Conservation (phyloP, 139 green algal species). For the Chlorella sp. region DNA sequence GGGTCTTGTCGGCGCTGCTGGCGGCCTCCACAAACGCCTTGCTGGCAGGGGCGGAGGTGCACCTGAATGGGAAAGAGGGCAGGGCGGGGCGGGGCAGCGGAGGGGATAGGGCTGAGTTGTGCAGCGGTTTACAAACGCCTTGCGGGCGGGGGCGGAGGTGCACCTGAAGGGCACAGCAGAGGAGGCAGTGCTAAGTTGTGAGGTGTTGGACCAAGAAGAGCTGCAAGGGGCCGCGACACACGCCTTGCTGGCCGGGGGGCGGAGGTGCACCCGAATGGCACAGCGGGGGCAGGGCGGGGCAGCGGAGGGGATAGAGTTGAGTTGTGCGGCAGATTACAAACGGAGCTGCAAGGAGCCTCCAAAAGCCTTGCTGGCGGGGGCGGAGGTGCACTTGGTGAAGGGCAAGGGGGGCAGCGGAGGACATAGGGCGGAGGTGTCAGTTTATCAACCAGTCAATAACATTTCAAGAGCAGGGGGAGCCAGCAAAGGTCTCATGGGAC, state of each 20-base stretch:
- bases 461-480: too few relatives aligned
- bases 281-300: background rate
- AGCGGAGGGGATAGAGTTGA: background rate
- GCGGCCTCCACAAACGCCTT: constrained; percentile 29
- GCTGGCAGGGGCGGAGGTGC: constrained; percentile 27
- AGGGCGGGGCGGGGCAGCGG: background rate
- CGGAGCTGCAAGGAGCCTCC: background rate
- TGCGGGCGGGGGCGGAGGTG: background rate
- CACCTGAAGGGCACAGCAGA: too few relatives aligned
- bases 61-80: background rate
- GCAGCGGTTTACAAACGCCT: background rate
- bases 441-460: too few relatives aligned
- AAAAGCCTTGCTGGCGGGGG: constrained; percentile 5
- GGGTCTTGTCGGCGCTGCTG: constrained; percentile 16
- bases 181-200: too few relatives aligned
- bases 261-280: constrained; percentile 24
- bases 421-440: too few relatives aligned
- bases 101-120: background rate
- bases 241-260: background rate
- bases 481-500: background rate
- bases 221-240: constrained; percentile 22
- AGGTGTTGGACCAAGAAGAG: too few relatives aligned
- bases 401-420: too few relatives aligned
- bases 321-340: background rate
- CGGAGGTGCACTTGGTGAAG: background rate